Percentiles rank a stretch among this genome's conserved stretches.
These are phyloP conservation scores for Suillus subluteus DNA, from an alignment of 768 basidiomycete species.

Conservation along the genomic window DNA sequence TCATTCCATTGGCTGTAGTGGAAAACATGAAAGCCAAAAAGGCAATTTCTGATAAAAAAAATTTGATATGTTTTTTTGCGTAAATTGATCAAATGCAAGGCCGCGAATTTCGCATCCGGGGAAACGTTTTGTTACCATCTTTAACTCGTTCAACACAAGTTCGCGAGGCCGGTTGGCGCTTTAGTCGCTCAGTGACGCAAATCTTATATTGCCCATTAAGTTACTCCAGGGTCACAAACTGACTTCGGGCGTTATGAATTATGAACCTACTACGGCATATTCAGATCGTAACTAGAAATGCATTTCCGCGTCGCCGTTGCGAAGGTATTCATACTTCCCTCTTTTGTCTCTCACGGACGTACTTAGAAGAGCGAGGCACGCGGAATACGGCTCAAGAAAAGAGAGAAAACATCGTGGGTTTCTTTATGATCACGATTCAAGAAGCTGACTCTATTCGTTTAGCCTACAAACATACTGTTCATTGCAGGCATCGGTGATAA, in stretches of 20 bases:
- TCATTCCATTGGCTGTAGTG: background rate
- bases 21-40: background rate
- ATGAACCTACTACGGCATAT: background rate
- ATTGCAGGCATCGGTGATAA: conserved; percentile 6
- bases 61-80: background rate
- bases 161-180: background rate
- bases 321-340: conserved; percentile 8
- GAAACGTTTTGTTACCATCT: background rate
- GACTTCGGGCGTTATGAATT: background rate
- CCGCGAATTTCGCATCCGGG: background rate
- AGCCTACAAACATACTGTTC: background rate
- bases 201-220: background rate
- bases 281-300: conserved; percentile 3
- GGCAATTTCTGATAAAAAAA: background rate
- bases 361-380: conserved; percentile 21
- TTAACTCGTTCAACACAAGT: conserved; percentile 1
- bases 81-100: background rate
- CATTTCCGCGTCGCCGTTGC: conserved; percentile 4
- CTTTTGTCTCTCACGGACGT: conserved; percentile 17
- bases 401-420: conserved; percentile 23
- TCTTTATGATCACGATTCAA: conserved; percentile 10
- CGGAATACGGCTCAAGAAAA: conserved; percentile 16
- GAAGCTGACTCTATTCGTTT: conserved; percentile 14
- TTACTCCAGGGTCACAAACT: conserved; percentile 1
- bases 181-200: conserved; percentile 4